Percentiles rank a stretch among this genome's conserved stretches.
Conservation (phyloP, 1,284 basidiomycete genomes). For the Microbotryomycetes sp. region DNA sequence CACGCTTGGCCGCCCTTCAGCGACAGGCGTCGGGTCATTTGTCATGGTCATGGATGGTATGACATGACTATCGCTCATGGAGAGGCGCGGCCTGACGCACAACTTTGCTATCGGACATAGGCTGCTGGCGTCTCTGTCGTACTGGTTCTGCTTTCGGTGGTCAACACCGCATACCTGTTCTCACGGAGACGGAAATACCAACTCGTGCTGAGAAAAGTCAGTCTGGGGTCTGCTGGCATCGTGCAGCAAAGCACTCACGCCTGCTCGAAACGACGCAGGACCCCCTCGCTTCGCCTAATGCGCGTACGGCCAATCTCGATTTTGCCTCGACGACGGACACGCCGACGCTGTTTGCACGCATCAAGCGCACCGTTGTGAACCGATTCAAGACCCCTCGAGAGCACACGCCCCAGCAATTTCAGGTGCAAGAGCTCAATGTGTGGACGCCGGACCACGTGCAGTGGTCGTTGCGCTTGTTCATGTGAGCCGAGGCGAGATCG, state of each 20-base stretch:
- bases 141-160: slow-evolving; percentile 34
- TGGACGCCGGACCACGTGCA: slow-evolving; percentile 31
- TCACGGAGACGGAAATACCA: slow-evolving; percentile 37
- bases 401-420: slow-evolving; percentile 10
- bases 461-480: slow-evolving; percentile 30
- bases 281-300: slow-evolving; percentile 30
- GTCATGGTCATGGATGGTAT: background rate
- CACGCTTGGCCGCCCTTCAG: slow-evolving; percentile 17
- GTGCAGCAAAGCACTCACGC: background rate
- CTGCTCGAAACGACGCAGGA: slow-evolving; percentile 15
- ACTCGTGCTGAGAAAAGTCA: slow-evolving; percentile 40
- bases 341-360: background rate
- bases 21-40: background rate
- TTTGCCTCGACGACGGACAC: slow-evolving; percentile 10
- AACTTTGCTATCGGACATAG: too few relatives aligned
- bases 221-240: background rate
- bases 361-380: background rate
- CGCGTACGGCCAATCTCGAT: slow-evolving; percentile 15
- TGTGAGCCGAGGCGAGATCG: slow-evolving; percentile 11
- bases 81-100: too few relatives aligned
- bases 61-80: too few relatives aligned
- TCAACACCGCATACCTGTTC: slow-evolving; percentile 38
- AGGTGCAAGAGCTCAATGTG: slow-evolving; percentile 30
- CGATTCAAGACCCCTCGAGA: background rate
- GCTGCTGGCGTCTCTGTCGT: slow-evolving; percentile 42